Conservation (phyloP, 1,139 yeast genomes). For the Meyerozyma sp. region DNA sequence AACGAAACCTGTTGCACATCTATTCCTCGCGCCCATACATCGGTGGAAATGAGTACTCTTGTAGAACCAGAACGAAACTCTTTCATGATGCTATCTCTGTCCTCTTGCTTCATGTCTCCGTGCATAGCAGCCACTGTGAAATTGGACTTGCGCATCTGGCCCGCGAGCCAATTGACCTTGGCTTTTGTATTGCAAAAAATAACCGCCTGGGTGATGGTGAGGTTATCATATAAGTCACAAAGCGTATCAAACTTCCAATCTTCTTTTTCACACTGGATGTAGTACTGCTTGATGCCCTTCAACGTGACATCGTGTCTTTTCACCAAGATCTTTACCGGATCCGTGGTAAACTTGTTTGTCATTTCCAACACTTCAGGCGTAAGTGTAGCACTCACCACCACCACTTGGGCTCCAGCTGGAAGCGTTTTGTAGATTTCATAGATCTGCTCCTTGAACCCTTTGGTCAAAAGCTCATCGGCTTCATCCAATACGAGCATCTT, state of each 20-base stretch:
- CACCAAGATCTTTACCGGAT: conserved; percentile 86
- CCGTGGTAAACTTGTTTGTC: conserved; percentile 82
- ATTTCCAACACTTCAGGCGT: conserved; percentile 81
- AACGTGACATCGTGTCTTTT: conserved; percentile 84
- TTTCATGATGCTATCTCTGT: conserved; percentile 83
- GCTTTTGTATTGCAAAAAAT: conserved; percentile 90
- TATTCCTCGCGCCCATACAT: conserved; percentile 97
- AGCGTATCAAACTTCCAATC: conserved; percentile 94
- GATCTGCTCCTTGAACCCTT: conserved; percentile 90
- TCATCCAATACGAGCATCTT: conserved; percentile 88
- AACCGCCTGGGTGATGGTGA: conserved; percentile 93
- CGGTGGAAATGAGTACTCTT: conserved; percentile 87
- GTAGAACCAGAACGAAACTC: conserved; percentile 76
- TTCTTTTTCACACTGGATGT: conserved; percentile 82
- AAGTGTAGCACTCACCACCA: conserved; percentile 90
- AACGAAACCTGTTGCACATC: conserved; percentile 97
- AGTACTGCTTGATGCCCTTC: conserved; percentile 87
- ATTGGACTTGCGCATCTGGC: conserved; percentile 71
- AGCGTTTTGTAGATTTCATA: conserved; percentile 79
- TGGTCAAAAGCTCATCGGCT: conserved; percentile 87
- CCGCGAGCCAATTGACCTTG: conserved; percentile 87
- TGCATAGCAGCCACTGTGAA: conserved; percentile 94
- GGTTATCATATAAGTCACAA: conserved; percentile 89
- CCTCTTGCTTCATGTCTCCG: conserved; percentile 95
- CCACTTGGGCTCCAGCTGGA: conserved; percentile 84